These are phyloP conservation scores for Phytophthora cryptogea DNA, from an alignment of 352 stramenopile genomes.

Conservation along the genomic window DNA sequence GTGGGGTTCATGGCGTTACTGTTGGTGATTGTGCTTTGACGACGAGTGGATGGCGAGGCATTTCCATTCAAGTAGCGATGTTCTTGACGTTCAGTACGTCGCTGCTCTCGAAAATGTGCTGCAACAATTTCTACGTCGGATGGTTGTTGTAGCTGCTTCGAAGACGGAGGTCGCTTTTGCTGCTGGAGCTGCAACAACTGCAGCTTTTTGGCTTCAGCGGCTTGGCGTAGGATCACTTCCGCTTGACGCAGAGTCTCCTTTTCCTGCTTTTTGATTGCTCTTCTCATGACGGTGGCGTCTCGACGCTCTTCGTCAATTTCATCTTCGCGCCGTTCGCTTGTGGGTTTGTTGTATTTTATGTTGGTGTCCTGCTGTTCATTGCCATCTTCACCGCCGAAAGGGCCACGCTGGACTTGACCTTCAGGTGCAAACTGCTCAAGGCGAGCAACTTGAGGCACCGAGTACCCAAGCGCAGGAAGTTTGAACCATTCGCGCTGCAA, in stretches of 20 bases:
- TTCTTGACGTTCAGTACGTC: conserved; percentile 41
- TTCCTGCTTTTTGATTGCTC: conserved; percentile 49
- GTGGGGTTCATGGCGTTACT: background rate
- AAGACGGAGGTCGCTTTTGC: background rate
- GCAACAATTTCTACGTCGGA: conserved; percentile 37
- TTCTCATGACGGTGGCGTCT: conserved; percentile 23
- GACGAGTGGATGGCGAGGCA: conserved; percentile 7
- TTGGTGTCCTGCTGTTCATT: background rate
- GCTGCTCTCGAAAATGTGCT: conserved; percentile 55
- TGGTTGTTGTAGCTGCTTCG: conserved; percentile 20
- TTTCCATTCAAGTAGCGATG: conserved; percentile 35
- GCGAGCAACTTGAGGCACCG: conserved; percentile 31
- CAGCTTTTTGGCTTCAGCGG: conserved; percentile 19
- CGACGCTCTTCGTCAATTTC: conserved; percentile 24
- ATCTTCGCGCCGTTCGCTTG: conserved; percentile 15
- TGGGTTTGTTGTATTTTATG: background rate
- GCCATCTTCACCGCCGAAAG: conserved; percentile 1
- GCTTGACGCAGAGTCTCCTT: conserved; percentile 54
- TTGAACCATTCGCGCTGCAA: conserved; percentile 34
- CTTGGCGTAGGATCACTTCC: conserved; percentile 42
- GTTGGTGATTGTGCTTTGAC: conserved; percentile 4
- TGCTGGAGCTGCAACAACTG: conserved; percentile 10
- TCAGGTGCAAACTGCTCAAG: conserved; percentile 43
- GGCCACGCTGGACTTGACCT: conserved; percentile 14
- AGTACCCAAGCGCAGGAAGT: conserved; percentile 22